Base-by-base conservation (phyloP, 306 rosid genomes). In the Cucurbita ficifolia region DNA sequence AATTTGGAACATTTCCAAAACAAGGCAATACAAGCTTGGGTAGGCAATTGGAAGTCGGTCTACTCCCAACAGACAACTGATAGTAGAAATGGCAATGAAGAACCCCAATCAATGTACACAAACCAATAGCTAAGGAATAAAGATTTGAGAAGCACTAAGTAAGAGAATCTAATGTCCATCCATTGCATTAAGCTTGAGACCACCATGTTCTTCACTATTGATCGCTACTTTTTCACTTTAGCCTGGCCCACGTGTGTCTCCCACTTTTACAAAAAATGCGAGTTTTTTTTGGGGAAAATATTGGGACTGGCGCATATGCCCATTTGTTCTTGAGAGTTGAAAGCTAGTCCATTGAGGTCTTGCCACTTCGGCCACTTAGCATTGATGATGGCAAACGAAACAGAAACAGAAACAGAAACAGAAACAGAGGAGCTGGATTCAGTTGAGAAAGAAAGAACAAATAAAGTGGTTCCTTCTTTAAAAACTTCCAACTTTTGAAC, bases 351-450 rank as follows among this genome's bases (percentile, higher is more conserved):
- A 62, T 50, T 73, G 75, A 70, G 75, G 76, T 57, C 53, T 81
- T 78, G 54, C 70, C 87, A 86, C 86, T 82, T 82, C 81, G 86
- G 77, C 91, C 89, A 87, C 86, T 80, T 60, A 49, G 81, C 85
- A 80, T 88, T 82, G 76, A 82, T 81, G 88, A 85, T 82, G 82
- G 84, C 77, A 84, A 79, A 80, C 46, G 78, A 70, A 67, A 82
- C 82, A 82, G 82, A 75, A 82, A 80, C 77, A 71, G 52, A 80
- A 22, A 22, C 24, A 22, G 79, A 70, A 67, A 82, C 82, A 82
- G 82, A 75, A 82, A 80, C 77, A 71, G 52, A 80, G 85, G 79
- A 80, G 85, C 75, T 81, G 79, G 77, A 84, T 77, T 76, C 50
- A 73, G 81, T 82, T 24, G 53, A 70, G 7, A 70, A 72, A 49